phyloP scores from a whole-genome alignment of 805 yeast species.

The Kuraishia piskuri region DNA sequence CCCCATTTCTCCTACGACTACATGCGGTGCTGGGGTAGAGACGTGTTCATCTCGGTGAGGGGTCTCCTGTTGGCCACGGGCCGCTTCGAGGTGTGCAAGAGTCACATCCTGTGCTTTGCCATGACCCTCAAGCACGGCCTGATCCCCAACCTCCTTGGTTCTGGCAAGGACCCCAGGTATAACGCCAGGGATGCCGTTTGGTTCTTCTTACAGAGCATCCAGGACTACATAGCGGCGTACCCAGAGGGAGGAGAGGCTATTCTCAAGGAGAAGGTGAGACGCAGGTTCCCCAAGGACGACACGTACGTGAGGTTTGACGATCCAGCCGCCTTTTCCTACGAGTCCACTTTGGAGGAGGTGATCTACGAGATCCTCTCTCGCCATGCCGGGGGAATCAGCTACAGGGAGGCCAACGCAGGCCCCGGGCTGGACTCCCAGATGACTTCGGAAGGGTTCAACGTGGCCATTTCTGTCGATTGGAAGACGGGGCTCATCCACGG shows the following conservation, averaged over 20 bases:
- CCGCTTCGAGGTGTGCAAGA: slow-evolving; percentile 68
- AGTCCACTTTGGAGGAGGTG: slow-evolving; percentile 63
- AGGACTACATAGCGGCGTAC: slow-evolving; percentile 62
- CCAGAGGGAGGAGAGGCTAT: slow-evolving; percentile 58
- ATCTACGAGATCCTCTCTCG: slow-evolving; percentile 77
- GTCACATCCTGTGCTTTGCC: slow-evolving; percentile 81
- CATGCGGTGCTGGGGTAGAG: slow-evolving; percentile 99
- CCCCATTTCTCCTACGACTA: slow-evolving; percentile 89
- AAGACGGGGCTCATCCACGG: slow-evolving; percentile 80
- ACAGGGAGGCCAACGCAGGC: slow-evolving; percentile 95
- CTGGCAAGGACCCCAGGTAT: slow-evolving; percentile 89
- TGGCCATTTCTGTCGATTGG: slow-evolving; percentile 80
- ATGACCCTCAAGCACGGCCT: slow-evolving; percentile 89
- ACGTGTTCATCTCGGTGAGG: slow-evolving; percentile 79
- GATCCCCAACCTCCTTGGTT: slow-evolving; percentile 87
- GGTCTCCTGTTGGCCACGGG: slow-evolving; percentile 77
- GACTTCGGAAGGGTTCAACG: slow-evolving; percentile 89
- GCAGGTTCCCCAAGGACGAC: slow-evolving; percentile 83
- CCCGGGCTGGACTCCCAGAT: slow-evolving; percentile 80
- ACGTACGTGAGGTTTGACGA: slow-evolving; percentile 61
- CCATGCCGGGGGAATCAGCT: slow-evolving; percentile 82
- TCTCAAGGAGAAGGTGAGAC: slow-evolving; percentile 59
- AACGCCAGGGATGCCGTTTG: slow-evolving; percentile 97
- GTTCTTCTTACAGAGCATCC: slow-evolving; percentile 87
- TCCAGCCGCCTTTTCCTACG: slow-evolving; percentile 66